Conservation (phyloP, 1,139 yeast species). For the Pichia terricola region DNA sequence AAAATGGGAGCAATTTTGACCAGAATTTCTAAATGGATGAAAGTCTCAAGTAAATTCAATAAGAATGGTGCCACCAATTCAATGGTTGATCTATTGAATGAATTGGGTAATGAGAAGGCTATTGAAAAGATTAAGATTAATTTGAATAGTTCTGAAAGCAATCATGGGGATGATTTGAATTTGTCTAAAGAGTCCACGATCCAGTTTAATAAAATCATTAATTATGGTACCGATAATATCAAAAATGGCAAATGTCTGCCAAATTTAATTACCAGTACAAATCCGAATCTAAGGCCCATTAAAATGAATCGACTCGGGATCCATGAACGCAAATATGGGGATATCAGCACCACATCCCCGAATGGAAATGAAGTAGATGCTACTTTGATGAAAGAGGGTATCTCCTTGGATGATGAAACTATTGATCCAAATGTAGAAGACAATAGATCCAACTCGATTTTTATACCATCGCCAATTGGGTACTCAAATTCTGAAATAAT, state of each 20-base stretch:
- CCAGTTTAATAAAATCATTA: conserved; percentile 20
- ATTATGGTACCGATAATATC: conserved; percentile 11
- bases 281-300: background rate
- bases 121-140: conserved; percentile 36
- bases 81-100: conserved; percentile 35
- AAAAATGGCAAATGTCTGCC: background rate
- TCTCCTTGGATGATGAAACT: background rate
- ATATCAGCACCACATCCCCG: background rate
- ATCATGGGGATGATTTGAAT: conserved; percentile 17
- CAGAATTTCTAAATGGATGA: conserved; percentile 41
- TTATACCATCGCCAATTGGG: conserved; percentile 16
- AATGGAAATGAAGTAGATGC: too few species aligned
- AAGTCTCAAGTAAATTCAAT: conserved; percentile 30
- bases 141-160: conserved; percentile 7
- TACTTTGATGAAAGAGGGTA: background rate
- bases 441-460: conserved; percentile 1
- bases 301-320: background rate
- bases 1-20: conserved; percentile 36
- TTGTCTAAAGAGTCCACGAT: conserved; percentile 18
- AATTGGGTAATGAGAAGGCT: conserved; percentile 37
- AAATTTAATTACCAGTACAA: too few species aligned
- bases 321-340: background rate
- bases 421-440: background rate
- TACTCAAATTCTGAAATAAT: conserved; percentile 9
- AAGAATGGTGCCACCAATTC: conserved; percentile 29